A percentile compares a stretch with the other conserved stretches of the same genome.
phyloP scores from a whole-genome alignment of 148 eudicot genomes.

The Vaccinium vitisidaea region DNA sequence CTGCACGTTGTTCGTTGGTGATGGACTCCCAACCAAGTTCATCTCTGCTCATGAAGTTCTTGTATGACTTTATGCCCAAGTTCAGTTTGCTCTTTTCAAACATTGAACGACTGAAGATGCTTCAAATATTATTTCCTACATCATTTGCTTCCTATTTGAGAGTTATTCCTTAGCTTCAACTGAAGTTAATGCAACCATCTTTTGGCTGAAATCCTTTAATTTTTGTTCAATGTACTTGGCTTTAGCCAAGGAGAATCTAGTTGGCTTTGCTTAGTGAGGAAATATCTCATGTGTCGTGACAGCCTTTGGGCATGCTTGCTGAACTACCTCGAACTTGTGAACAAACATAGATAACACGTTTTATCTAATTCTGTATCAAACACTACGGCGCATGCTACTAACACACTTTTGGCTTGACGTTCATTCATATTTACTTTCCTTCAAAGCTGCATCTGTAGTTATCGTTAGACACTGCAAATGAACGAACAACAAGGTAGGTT shows the following conservation, averaged over 20 bases:
- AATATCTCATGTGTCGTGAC: background rate
- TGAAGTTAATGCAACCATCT: background rate
- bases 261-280: background rate
- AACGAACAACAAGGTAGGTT: background rate
- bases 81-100: background rate
- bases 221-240: background rate
- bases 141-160: background rate
- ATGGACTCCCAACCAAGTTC: background rate
- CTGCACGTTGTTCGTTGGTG: background rate
- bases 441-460: background rate
- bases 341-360: background rate
- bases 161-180: background rate
- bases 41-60: background rate
- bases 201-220: background rate
- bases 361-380: background rate
- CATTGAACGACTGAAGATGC: background rate
- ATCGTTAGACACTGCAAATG: background rate
- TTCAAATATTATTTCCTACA: background rate
- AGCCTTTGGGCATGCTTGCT: background rate
- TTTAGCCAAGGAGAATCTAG: background rate
- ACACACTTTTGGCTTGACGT: background rate
- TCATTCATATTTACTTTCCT: background rate
- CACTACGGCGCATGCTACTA: background rate
- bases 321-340: background rate
- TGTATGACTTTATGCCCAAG: background rate